Base-by-base conservation (phyloP, 148 eudicot genomes). In the Rhododendron ferrugineum region DNA sequence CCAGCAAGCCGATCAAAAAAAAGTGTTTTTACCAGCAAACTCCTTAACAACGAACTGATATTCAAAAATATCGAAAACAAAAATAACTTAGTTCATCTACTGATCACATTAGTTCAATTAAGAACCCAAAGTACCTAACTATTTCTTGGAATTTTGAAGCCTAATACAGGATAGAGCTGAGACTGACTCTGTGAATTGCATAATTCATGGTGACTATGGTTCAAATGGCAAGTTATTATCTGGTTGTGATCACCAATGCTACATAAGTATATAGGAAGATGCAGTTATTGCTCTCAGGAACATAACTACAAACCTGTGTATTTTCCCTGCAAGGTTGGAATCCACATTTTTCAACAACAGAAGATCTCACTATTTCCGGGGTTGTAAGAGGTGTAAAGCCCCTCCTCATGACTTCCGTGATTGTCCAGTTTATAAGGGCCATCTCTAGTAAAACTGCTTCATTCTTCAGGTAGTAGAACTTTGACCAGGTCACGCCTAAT, bases 311-410 rank as follows among this genome's bases (percentile, higher is more conserved):
- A 68, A 68, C 75, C 94, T 96, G 98, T 42, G 98, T 96, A 86
- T 93, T 94, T 82, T 92, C 91, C 88, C 92, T 97, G 84, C 98
- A 97, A 85, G 98, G 98, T 90, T 94, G 98, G 85, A 96, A 96
- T 76, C 98, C 98, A 89, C 98, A 96, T 87, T 96, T 96, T 82
- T 96, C 98, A 80, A 96, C 94, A 40, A 96, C 90, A 50, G 98
- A 92, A 73, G 98, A 91, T 75, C 98, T 91, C 76, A 92, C 96
- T 47, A 94, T 90, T 90, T 96, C 98, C 26, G 97, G 98, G 64
- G 98, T 94, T 32, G 91, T 93, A 84, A 94, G 90, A 88, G 95
- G 98, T 79, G 87, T 92, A 89, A 93, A 96, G 30, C 97, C 98
- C 89, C 90, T 93, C 88, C 87, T 94, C 86, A 87, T 92, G 79